These are phyloP conservation scores for Emergomyces orientalis DNA, from an alignment of 2,329 filamentous ascomycete genomes.

Conservation along the genomic window DNA sequence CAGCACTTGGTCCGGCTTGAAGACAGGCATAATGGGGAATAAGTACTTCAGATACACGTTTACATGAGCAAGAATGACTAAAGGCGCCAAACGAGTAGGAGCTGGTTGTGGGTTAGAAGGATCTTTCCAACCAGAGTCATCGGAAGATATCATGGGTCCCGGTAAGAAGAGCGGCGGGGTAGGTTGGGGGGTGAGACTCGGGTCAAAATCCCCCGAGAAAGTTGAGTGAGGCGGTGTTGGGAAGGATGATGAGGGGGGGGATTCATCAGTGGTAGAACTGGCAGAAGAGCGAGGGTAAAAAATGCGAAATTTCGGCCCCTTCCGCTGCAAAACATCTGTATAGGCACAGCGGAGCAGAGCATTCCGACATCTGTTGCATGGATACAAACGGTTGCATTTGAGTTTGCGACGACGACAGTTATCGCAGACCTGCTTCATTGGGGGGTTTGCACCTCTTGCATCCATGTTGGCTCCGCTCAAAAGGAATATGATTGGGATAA, in stretches of 20 bases:
- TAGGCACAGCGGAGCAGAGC: conserved; percentile 34
- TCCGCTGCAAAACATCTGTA: conserved; percentile 12
- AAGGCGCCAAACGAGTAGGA: conserved; percentile 24
- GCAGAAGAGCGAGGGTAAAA: conserved; percentile 1
- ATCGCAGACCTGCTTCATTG: conserved; percentile 31
- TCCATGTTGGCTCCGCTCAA: background rate
- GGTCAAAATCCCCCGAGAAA: conserved; percentile 5
- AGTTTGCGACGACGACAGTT: conserved; percentile 37
- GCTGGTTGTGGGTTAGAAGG: background rate
- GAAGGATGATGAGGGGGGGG: background rate
- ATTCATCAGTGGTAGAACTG: background rate
- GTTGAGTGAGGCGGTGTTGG: conserved; percentile 4
- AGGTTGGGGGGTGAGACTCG: background rate
- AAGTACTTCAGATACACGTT: conserved; percentile 36
- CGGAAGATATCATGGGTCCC: background rate
- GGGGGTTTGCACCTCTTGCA: no score
- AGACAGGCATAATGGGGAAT: conserved; percentile 38
- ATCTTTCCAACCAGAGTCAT: background rate
- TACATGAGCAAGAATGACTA: conserved; percentile 30
- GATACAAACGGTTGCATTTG: conserved; percentile 32
- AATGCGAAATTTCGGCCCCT: conserved; percentile 7
- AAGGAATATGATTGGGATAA: background rate
- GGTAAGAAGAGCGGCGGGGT: background rate
- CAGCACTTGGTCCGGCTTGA: conserved; percentile 29
- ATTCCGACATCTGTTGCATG: conserved; percentile 34